These are phyloP conservation scores for Bidens hawaiensis DNA, from an alignment of 140 eudicot species.

Conservation along the genomic window DNA sequence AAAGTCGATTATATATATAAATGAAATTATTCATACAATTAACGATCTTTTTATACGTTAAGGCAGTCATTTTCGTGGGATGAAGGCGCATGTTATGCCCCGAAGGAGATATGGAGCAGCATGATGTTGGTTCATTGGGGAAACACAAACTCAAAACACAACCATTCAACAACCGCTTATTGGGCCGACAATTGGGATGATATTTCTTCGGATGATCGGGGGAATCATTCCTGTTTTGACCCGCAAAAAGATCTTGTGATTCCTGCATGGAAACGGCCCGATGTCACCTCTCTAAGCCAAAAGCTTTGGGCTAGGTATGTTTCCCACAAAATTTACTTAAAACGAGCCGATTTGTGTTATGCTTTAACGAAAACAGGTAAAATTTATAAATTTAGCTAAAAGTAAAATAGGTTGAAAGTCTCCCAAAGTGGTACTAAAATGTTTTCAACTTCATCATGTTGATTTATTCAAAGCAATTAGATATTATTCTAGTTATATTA, in stretches of 20 bases:
- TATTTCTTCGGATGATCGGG: constrained; percentile 64
- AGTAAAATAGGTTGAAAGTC: not conserved
- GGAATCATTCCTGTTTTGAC: constrained; percentile 94
- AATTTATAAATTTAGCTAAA: not conserved
- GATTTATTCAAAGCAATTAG: not conserved
- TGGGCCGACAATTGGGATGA: constrained; percentile 93
- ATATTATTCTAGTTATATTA: not conserved
- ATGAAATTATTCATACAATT: no score
- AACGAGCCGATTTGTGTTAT: not conserved
- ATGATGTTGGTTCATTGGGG: constrained; percentile 99
- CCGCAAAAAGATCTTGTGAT: constrained; percentile 92
- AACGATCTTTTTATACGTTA: constrained; percentile 8
- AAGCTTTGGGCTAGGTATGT: constrained; percentile 79
- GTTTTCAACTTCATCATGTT: not conserved
- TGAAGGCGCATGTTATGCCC: constrained; percentile 99
- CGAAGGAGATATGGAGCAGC: constrained; percentile 98
- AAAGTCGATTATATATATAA: not conserved
- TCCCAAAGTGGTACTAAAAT: not conserved
- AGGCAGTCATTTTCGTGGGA: constrained; percentile 98
- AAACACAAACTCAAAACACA: constrained; percentile 84
- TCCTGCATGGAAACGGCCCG: constrained; percentile 97
- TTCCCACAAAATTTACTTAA: not conserved
- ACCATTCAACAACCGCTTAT: constrained; percentile 89
- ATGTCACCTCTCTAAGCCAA: constrained; percentile 44
- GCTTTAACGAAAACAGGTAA: not conserved